Base-by-base conservation (phyloP, 2,329 filamentous ascomycete genomes). In the Claviceps citrina region DNA sequence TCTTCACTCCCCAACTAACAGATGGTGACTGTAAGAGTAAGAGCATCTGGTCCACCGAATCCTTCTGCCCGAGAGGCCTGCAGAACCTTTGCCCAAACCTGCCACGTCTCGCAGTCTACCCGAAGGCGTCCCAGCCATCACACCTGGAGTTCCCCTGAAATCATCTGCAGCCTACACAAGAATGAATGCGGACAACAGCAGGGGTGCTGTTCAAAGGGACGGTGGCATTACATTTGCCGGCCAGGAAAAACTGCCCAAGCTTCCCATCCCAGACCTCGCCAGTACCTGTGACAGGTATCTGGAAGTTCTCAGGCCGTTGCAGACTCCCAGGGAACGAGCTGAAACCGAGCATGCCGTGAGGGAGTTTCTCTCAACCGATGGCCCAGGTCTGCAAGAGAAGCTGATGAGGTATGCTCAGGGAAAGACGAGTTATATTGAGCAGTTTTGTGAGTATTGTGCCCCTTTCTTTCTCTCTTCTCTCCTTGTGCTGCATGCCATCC, bases 391-490 rank as follows among this genome's bases (percentile, higher is more conserved):
- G 36, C 87, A 98, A 56, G 84, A 91, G 45, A 87, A 81, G 59
- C 63, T 96, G 42, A 91, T 87, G 65, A 78, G 80, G 52, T 98
- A 96, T 65, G 87, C 91, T 7, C 78, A 76, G 36, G 85, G 82
- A 33, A 89, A 87, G 63, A 84, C 84, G 28, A 96, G 89, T 61
- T 98, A 95, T 56, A 96, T 98, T 51, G 91, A 96, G 57, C 91
- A 98, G 54, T 98, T 98, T 52, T 98, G 89, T 94, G 73, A 56
- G 84, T 71, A 18, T 27, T 27, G 24, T 24, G 5, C 12, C n/a
- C 12, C 9, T 2, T 22, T 9, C 13, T 26, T 22, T 8, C 5
- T 24, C 8, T 24, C 22, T 24, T 8, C 22, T 24, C 22, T 8
- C 5, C 8, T 8, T 24, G 22, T 24, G 22, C 22, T 24, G 22